Percentiles rank a stretch among this genome's conserved stretches.
These are phyloP conservation scores for Ganoderma multipileum DNA, from an alignment of 1,284 basidiomycete genomes.

Conservation along the genomic window DNA sequence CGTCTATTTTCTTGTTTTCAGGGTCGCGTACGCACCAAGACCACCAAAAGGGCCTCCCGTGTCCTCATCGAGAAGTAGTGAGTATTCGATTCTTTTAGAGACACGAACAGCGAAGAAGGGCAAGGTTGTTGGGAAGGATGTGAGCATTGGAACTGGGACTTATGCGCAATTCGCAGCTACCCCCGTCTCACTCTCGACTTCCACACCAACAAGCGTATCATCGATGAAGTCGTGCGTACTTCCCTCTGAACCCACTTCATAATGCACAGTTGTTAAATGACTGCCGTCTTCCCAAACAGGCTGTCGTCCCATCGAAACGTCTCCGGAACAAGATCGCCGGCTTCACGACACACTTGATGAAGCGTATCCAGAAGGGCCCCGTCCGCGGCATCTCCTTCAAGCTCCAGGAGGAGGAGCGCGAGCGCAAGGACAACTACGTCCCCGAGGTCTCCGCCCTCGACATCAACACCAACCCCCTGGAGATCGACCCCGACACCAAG, in stretches of 20 bases:
- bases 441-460: conserved; percentile 96
- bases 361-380: conserved; percentile 99
- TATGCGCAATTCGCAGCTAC: conserved; percentile 62
- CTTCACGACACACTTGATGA: conserved; percentile 99
- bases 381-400: conserved; percentile 99
- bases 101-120: conserved; percentile 19
- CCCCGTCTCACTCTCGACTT: conserved; percentile 96
- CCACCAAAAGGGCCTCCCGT: conserved; percentile 98
- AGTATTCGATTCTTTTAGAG: conserved; percentile 44
- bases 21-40: conserved; percentile 99
- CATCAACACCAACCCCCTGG: conserved; percentile 74
- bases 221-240: conserved; percentile 95
- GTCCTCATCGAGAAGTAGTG: conserved; percentile 99
- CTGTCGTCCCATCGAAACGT: conserved; percentile 97
- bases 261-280: not conserved
- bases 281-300: conserved; percentile 52
- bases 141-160: not conserved
- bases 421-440: conserved; percentile 99
- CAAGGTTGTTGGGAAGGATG: conserved; percentile 2
- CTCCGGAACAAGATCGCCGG: conserved; percentile 99
- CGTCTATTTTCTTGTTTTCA: conserved; percentile 43
- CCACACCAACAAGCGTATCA: conserved; percentile 99
- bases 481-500: conserved; percentile 93
- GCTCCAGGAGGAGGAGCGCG: conserved; percentile 99
- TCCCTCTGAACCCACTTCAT: not conserved